Base-by-base conservation (phyloP, 129 eudicot species). In the Saposhnikovia divaricata region DNA sequence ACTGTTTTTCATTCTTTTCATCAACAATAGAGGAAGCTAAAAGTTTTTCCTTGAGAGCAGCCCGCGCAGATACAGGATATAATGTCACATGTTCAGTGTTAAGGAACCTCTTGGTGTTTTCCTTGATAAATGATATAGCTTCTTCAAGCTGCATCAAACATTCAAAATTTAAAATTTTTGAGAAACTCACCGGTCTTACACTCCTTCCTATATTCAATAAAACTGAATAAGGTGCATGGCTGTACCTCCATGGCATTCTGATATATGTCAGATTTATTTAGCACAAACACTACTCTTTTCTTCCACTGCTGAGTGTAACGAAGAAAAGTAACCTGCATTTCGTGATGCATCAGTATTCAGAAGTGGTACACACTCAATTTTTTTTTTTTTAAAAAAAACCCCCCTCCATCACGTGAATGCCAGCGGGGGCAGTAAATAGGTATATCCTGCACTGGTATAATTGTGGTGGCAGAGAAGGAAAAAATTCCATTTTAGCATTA, bases 281-380 rank as follows among this genome's bases (percentile, higher is more conserved):
- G 85, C 76, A 95, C 96, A 79, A 95, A 95, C 72, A 95, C 93
- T 39, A 92, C 87, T 80, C 82, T 95, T 83, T 95, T 95, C 97
- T 90, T 95, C 98, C 98, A 95, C 73, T 95, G 96, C 59, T 95
- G 98, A 77, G 91, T 95, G 79, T 95, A 95, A 65, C 94, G 96
- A 39, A 95, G 89, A 89, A 95, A 95, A 76, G 87, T 61, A 84
- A 95, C 97, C 98, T 95, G 85, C 61, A 63, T 84, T 78, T 70
- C 79, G 80, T 57, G 55, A 85, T 72, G 77, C 80, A 81, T 71
- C 34, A 61, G 34, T n/a, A n/a, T 57, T 6, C 81, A 88, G 37
- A n/a, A 78, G 42, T 27, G 12, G 63, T 78, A 43, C 65, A 72
- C 23, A 79, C 82, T 87, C 80, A 84, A 81, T 19, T 66, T 8